These are phyloP conservation scores for Pythium monospermum DNA, from an alignment of 352 stramenopile genomes.

Conservation along the genomic window DNA sequence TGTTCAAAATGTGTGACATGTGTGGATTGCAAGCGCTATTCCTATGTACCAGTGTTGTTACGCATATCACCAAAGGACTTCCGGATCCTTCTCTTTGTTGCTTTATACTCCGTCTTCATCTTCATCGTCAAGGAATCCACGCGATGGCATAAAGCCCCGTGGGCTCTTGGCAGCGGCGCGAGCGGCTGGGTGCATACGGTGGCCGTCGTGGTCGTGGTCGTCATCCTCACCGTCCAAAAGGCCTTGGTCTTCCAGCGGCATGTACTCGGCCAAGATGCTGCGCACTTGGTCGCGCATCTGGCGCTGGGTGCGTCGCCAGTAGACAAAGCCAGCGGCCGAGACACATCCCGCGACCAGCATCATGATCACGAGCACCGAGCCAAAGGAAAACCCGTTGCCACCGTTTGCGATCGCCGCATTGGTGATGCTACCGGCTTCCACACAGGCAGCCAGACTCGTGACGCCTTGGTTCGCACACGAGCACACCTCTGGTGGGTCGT, in stretches of 20 bases:
- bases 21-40: too few species aligned
- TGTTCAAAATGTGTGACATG: too few species aligned
- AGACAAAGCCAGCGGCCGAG: slow-evolving; percentile 72
- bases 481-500: slow-evolving; percentile 77
- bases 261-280: slow-evolving; percentile 96
- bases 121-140: slow-evolving; percentile 80
- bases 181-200: slow-evolving; percentile 61
- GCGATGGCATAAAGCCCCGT: slow-evolving; percentile 80
- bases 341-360: slow-evolving; percentile 74
- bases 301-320: slow-evolving; percentile 89
- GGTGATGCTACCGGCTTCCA: slow-evolving; percentile 66
- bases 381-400: slow-evolving; percentile 72
- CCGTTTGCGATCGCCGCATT: slow-evolving; percentile 47
- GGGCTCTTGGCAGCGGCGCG: slow-evolving; percentile 75
- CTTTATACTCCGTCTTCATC: slow-evolving; percentile 59
- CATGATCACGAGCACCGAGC: slow-evolving; percentile 82
- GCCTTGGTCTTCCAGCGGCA: slow-evolving; percentile 90
- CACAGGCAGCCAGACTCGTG: slow-evolving; percentile 53
- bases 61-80: slow-evolving; percentile 5
- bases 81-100: slow-evolving; percentile 18
- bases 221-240: slow-evolving; percentile 61
- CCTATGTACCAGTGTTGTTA: too few species aligned
- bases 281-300: slow-evolving; percentile 95
- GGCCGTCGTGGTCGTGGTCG: slow-evolving; percentile 57
- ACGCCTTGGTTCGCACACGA: slow-evolving; percentile 62